These are phyloP conservation scores for Cytospora mali DNA, from an alignment of 2,329 filamentous ascomycete genomes.

Conservation along the genomic window DNA sequence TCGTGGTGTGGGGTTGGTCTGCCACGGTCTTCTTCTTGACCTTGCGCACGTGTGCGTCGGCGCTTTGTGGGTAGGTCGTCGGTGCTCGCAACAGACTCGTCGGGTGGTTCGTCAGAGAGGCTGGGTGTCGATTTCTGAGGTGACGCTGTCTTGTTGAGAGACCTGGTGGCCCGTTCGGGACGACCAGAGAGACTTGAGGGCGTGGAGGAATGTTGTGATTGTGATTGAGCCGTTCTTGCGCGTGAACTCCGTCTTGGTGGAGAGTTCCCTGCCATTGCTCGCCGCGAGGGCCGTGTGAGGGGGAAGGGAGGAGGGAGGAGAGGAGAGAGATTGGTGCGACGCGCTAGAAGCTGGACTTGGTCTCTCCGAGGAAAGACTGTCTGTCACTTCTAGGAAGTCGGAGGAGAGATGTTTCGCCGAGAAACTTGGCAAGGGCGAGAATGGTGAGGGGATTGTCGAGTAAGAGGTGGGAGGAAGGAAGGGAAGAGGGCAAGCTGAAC, in stretches of 20 bases:
- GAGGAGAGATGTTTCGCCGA: slow-evolving; percentile 32
- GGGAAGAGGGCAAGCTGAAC: slow-evolving; percentile 8
- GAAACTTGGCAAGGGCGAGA: slow-evolving; percentile 8
- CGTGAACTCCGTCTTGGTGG: slow-evolving; percentile 84
- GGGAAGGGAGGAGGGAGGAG: slow-evolving; percentile 36
- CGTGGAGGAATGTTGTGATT: slow-evolving; percentile 69
- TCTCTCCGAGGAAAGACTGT: slow-evolving; percentile 30
- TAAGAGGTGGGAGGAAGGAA: slow-evolving; percentile 4
- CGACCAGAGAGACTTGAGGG: slow-evolving; percentile 78
- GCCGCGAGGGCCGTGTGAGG: slow-evolving; percentile 37
- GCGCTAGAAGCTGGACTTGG: slow-evolving; percentile 13
- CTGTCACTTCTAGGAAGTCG: slow-evolving; percentile 27
- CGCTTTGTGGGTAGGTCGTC: slow-evolving; percentile 73
- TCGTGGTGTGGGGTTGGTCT: slow-evolving; percentile 46
- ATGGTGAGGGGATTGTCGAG: slow-evolving; percentile 12
- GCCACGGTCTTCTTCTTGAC: slow-evolving; percentile 57
- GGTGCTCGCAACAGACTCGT: slow-evolving; percentile 56
- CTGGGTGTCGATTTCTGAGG: slow-evolving; percentile 76
- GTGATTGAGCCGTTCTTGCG: slow-evolving; percentile 77
- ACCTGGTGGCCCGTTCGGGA: slow-evolving; percentile 72
- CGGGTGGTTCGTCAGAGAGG: slow-evolving; percentile 68
- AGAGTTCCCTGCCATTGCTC: slow-evolving; percentile 64
- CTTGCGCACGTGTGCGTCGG: slow-evolving; percentile 74
- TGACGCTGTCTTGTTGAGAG: slow-evolving; percentile 72
- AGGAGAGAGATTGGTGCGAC: slow-evolving; percentile 17